Conservation (phyloP, 805 yeast genomes). For the Sugiyamaella lignohabitans region DNA sequence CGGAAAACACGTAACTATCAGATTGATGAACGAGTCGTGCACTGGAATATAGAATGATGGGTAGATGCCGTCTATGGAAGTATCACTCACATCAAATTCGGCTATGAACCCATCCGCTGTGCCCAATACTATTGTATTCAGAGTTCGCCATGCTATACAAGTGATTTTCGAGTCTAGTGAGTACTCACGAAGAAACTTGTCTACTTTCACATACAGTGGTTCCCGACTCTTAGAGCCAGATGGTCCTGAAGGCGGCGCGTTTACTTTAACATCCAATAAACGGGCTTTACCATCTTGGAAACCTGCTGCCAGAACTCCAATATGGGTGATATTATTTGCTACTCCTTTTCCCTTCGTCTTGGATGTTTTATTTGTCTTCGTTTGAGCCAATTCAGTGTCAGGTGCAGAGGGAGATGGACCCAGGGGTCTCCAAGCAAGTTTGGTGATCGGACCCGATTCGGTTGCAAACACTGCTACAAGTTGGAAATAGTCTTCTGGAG, state of each 20-base stretch:
- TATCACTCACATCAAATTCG: conserved; percentile 41
- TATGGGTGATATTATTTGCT: conserved; percentile 22
- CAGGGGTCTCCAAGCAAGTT: conserved; percentile 27
- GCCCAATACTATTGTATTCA: conserved; percentile 47
- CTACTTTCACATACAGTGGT: not conserved
- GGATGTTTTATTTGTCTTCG: not conserved
- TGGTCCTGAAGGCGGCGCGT: not conserved
- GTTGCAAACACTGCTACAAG: conserved; percentile 19
- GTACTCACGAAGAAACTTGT: conserved; percentile 8
- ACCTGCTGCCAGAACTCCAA: conserved; percentile 38
- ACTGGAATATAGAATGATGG: conserved; percentile 38
- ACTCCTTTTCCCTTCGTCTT: too few species aligned
- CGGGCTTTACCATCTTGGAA: conserved; percentile 55
- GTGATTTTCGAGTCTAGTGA: conserved; percentile 34
- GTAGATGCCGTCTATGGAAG: not conserved
- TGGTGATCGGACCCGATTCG: conserved; percentile 27
- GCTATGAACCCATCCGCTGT: conserved; percentile 52
- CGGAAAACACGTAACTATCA: conserved; percentile 34
- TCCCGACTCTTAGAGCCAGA: too few species aligned
- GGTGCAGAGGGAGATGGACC: too few species aligned
- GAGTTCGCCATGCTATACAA: conserved; percentile 42
- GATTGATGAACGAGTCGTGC: conserved; percentile 35
- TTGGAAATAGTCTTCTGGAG: conserved; percentile 22
- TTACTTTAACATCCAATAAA: conserved; percentile 33
- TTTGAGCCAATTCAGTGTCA: too few species aligned